These are phyloP conservation scores for Verticillium klebahnii DNA, from an alignment of 2,329 filamentous ascomycete genomes.

Conservation along the genomic window DNA sequence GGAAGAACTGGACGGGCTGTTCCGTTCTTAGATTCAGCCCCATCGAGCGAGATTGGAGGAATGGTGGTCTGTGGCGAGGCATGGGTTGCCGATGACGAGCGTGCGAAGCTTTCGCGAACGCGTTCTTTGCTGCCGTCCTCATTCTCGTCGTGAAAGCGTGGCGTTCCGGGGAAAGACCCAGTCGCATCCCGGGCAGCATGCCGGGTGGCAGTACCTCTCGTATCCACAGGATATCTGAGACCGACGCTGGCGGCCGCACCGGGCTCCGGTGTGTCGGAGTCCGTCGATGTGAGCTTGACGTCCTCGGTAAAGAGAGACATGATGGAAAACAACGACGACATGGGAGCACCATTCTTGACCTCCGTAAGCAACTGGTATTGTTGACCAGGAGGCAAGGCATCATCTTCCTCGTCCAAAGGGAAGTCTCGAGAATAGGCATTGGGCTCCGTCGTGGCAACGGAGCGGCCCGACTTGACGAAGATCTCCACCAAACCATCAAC, in stretches of 20 bases:
- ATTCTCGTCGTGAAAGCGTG: slow-evolving; percentile 5
- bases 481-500: slow-evolving; percentile 96
- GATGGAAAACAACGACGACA: slow-evolving; percentile 98
- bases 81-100: slow-evolving; percentile 6
- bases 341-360: slow-evolving; percentile 94
- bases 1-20: background rate
- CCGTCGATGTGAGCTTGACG: slow-evolving; percentile 72
- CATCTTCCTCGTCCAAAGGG: slow-evolving; percentile 66
- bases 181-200: background rate
- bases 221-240: background rate
- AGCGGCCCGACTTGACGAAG: slow-evolving; percentile 84
- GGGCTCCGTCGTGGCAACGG: slow-evolving; percentile 36
- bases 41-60: slow-evolving; percentile 71
- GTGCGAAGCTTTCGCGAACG: slow-evolving; percentile 25
- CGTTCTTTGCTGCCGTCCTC: slow-evolving; percentile 6
- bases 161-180: slow-evolving; percentile 10
- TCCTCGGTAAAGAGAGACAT: slow-evolving; percentile 96
- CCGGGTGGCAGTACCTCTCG: background rate
- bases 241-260: background rate
- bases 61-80: slow-evolving; percentile 38
- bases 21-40: slow-evolving; percentile 18
- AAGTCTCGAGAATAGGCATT: slow-evolving; percentile 36
- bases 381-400: slow-evolving; percentile 53
- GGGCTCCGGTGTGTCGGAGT: slow-evolving; percentile 40
- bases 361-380: slow-evolving; percentile 96